Conservation (phyloP, 495 filamentous ascomycete genomes). For the Penicillium atrosanguineum region DNA sequence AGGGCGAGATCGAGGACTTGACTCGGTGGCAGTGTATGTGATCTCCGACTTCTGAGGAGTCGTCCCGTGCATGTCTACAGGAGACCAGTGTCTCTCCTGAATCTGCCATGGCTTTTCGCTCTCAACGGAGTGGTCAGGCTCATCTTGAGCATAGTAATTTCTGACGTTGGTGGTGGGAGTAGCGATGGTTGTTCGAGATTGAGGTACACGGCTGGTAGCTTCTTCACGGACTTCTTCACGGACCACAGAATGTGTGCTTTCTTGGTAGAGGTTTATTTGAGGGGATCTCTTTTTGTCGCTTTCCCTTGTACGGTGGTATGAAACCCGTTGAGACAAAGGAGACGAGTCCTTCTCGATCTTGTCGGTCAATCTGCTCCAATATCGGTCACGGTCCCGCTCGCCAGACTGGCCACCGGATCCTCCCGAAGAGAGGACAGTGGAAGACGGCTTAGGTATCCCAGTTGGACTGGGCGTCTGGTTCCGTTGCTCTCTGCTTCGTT, state of each 20-base stretch:
- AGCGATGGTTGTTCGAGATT: conserved; percentile 28
- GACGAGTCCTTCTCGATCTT: conserved; percentile 30
- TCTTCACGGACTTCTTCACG: conserved; percentile 4
- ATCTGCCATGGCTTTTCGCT: conserved; percentile 23
- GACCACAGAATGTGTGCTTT: not conserved
- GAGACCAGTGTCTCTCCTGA: conserved; percentile 26
- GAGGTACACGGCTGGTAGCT: conserved; percentile 19
- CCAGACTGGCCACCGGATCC: conserved; percentile 18
- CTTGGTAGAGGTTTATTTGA: not conserved
- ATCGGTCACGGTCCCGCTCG: conserved; percentile 28
- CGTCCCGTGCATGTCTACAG: conserved; percentile 14
- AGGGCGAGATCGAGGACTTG: conserved; percentile 28
- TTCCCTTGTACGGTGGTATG: conserved; percentile 20
- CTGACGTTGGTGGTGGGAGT: conserved; percentile 22
- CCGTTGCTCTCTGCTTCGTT: conserved; percentile 17
- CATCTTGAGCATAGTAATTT: conserved; percentile 3
- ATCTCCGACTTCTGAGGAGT: conserved; percentile 18
- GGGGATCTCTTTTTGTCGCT: conserved; percentile 18
- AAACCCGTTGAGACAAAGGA: conserved; percentile 13
- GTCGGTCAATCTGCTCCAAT: conserved; percentile 32
- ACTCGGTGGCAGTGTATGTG: conserved; percentile 26
- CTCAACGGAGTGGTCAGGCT: conserved; percentile 6
- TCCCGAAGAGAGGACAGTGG: conserved; percentile 9
- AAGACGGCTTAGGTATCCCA: conserved; percentile 19
- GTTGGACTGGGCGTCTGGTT: conserved; percentile 24